phyloP scores from a whole-genome alignment of 495 filamentous ascomycete genomes.

The Neurospora sp. region DNA sequence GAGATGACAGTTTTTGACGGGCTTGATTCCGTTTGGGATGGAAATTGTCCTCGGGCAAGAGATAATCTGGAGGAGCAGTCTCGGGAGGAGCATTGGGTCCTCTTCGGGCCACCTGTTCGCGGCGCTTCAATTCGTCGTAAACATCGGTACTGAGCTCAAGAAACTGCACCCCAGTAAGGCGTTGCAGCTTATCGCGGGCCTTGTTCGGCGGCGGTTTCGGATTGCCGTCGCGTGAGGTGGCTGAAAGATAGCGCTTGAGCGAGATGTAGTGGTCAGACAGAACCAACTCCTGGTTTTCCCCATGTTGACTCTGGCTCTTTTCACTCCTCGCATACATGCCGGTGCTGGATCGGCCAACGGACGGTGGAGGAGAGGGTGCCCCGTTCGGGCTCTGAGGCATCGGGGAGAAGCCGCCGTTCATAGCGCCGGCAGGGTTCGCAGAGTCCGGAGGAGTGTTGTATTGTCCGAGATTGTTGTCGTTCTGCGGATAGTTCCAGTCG shows the following conservation, averaged over 20 bases:
- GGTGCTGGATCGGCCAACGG: slow-evolving; percentile 65
- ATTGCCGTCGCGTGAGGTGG: slow-evolving; percentile 63
- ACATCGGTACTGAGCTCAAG: slow-evolving; percentile 96
- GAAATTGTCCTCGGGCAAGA: slow-evolving; percentile 76
- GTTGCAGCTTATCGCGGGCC: slow-evolving; percentile 84
- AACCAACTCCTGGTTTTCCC: slow-evolving; percentile 39
- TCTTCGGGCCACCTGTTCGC: slow-evolving; percentile 50
- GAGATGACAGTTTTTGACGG: slow-evolving; percentile 80
- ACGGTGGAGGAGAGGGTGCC: slow-evolving; percentile 70
- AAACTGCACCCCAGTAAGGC: slow-evolving; percentile 84
- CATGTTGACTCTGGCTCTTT: slow-evolving; percentile 36
- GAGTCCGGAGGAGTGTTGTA: slow-evolving; percentile 64
- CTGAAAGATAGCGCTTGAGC: slow-evolving; percentile 65
- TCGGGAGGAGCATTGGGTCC: slow-evolving; percentile 46
- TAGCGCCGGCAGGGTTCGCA: slow-evolving; percentile 47
- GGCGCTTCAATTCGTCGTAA: slow-evolving; percentile 85
- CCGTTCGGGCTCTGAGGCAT: slow-evolving; percentile 43
- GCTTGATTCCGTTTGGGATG: slow-evolving; percentile 97
- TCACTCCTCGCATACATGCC: slow-evolving; percentile 62
- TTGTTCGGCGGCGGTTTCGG: slow-evolving; percentile 67
- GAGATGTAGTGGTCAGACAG: slow-evolving; percentile 74
- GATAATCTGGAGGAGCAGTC: slow-evolving; percentile 50
- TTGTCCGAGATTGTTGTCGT: slow-evolving; percentile 48
- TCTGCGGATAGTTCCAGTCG: slow-evolving; percentile 75
- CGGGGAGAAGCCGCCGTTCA: slow-evolving; percentile 46